Percentiles rank a stretch among this genome's conserved stretches.
Evolutionary conservation across 192 early-diverging fungal species (phyloP).

Genomic region (Geranomyces variabilis): DNA sequence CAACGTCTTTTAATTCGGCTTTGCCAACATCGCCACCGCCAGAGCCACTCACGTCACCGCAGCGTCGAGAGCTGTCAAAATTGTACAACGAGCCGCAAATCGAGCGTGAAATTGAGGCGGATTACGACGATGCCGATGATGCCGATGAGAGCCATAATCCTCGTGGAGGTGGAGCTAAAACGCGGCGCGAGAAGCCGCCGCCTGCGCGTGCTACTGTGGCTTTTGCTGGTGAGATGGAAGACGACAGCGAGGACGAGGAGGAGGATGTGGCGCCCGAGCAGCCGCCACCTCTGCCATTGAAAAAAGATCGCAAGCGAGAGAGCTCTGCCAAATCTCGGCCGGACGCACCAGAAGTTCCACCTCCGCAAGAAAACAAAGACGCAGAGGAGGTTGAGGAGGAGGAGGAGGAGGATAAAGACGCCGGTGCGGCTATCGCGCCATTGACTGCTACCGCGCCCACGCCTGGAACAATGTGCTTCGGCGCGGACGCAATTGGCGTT

Average conservation of each 20-base stretch:
- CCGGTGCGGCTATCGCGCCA: conserved; percentile 14
- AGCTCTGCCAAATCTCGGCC: too few relatives aligned
- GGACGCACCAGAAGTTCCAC: neutral
- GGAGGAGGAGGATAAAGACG: conserved; percentile 5
- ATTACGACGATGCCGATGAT: neutral
- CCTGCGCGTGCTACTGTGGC: neutral
- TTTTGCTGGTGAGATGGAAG: neutral
- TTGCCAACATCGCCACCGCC: conserved; percentile 11
- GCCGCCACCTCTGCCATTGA: neutral
- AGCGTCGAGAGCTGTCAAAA: conserved; percentile 22
- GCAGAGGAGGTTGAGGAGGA: conserved; percentile 25
- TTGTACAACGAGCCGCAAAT: conserved; percentile 33
- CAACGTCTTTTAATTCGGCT: neutral
- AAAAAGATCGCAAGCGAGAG: conserved; percentile 16
- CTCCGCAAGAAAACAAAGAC: conserved; percentile 9
- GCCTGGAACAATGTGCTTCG: conserved; percentile 14
- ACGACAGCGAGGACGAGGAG: conserved; percentile 29
- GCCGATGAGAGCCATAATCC: neutral
- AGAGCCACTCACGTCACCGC: conserved; percentile 6
- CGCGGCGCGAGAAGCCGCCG: neutral
- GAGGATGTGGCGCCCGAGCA: conserved; percentile 7
- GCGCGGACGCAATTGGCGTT: conserved; percentile 29
- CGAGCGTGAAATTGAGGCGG: neutral
- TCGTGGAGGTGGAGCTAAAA: too few relatives aligned
- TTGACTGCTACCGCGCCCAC: neutral